Percentiles rank a stretch among this genome's conserved stretches.
These are phyloP conservation scores for Borovskyia barvae DNA, from an alignment of 208 protist species.

Conservation along the genomic window DNA sequence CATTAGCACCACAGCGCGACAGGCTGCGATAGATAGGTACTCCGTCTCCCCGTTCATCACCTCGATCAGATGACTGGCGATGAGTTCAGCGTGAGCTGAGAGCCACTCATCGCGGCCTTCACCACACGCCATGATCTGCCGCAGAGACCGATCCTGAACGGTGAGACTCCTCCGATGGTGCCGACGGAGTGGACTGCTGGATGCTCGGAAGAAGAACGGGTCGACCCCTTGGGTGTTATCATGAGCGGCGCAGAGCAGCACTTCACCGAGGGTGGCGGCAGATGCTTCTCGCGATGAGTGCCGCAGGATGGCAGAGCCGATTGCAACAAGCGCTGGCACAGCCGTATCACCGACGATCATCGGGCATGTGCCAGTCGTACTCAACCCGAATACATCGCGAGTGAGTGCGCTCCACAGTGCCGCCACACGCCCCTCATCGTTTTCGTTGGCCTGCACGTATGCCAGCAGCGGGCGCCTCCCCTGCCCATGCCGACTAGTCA, in stretches of 20 bases:
- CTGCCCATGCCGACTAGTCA: constrained; percentile 66
- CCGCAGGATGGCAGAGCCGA: constrained; percentile 50
- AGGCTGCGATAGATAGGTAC: constrained; percentile 64
- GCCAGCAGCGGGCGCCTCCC: constrained; percentile 41
- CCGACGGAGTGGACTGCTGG: constrained; percentile 22
- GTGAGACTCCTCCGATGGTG: constrained; percentile 16
- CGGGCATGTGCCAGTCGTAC: constrained; percentile 26
- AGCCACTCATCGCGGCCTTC: constrained; percentile 36
- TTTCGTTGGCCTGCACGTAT: constrained; percentile 24
- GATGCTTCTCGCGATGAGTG: constrained; percentile 35
- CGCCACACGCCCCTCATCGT: constrained; percentile 28
- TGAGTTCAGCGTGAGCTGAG: constrained; percentile 33
- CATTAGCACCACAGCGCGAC: constrained; percentile 68
- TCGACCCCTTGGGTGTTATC: constrained; percentile 76
- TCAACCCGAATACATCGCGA: constrained; percentile 61
- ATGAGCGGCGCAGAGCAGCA: constrained; percentile 77
- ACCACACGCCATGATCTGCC: constrained; percentile 13
- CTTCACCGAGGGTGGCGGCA: constrained; percentile 39
- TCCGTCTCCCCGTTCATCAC: constrained; percentile 17
- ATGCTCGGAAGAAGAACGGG: constrained; percentile 53
- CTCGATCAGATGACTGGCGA: constrained; percentile 39
- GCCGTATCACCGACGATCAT: constrained; percentile 53
- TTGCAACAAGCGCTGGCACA: constrained; percentile 25
- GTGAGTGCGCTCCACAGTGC: constrained; percentile 66
- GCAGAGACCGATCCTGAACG: constrained; percentile 26